phyloP scores from a whole-genome alignment of 768 basidiomycete genomes.

The Mycena leptocephala region DNA sequence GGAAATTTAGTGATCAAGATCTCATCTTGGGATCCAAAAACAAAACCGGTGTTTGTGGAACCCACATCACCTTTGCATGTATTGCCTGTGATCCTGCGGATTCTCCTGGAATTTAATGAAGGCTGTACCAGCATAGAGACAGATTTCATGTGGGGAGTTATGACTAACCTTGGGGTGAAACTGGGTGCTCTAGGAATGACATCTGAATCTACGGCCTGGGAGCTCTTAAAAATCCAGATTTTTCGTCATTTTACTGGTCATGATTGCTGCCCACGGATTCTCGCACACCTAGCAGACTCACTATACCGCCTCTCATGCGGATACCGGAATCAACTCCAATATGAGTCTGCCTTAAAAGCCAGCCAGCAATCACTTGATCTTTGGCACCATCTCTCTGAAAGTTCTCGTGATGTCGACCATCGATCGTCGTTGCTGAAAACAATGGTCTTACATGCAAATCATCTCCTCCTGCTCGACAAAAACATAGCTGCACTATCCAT shows the following conservation, averaged over 20 bases:
- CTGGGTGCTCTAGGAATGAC: neutral
- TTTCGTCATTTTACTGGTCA: neutral
- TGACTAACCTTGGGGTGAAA: neutral
- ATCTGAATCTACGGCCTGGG: neutral
- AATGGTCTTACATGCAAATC: too few species aligned
- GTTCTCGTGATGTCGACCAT: neutral
- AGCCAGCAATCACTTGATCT: slow-evolving; percentile 12
- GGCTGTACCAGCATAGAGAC: too few species aligned
- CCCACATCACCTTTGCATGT: neutral
- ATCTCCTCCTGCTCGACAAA: too few species aligned
- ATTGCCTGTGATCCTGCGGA: neutral
- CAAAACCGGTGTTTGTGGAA: too few species aligned
- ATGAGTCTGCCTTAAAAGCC: slow-evolving; percentile 1
- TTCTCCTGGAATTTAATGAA: neutral
- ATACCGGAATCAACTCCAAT: neutral
- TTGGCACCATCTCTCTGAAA: neutral
- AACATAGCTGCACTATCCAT: too few species aligned
- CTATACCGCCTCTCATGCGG: neutral
- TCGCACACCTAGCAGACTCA: neutral
- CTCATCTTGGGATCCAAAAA: neutral
- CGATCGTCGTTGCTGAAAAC: too few species aligned
- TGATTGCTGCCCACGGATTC: neutral
- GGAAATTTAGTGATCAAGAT: neutral
- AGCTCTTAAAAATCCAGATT: neutral
- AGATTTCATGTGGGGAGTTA: neutral